Evolutionary conservation across 441 rosid species (phyloP).

Genomic region (Metrosideros polymorpha): DNA sequence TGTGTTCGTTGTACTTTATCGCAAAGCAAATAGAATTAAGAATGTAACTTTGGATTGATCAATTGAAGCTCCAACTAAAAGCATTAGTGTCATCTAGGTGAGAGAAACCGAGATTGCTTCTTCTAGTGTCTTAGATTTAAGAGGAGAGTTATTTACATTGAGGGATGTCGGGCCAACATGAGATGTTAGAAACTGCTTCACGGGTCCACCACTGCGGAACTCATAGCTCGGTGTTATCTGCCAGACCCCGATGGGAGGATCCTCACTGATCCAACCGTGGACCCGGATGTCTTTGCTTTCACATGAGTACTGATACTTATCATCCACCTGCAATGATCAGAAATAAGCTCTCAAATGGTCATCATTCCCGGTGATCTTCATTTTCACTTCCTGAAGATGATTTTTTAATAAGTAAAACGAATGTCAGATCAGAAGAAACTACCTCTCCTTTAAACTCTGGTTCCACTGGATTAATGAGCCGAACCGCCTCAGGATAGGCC

Average conservation of each 20-base stretch:
- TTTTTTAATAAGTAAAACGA: background rate
- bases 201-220: background rate
- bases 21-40: background rate
- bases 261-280: background rate
- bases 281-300: background rate
- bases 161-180: background rate
- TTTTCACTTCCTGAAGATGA: background rate
- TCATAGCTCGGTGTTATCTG: background rate
- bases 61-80: background rate
- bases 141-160: background rate
- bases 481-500: background rate
- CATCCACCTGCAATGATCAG: background rate
- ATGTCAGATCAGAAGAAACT: background rate
- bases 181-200: background rate
- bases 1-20: background rate
- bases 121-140: background rate
- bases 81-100: background rate
- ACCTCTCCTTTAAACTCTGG: background rate
- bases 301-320: background rate
- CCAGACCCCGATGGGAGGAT: background rate
- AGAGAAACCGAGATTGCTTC: background rate
- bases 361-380: background rate
- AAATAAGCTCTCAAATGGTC: background rate
- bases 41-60: background rate
- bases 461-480: background rate